A percentile compares a stretch with the other conserved stretches of the same genome.
Evolutionary conservation across 2,329 filamentous ascomycete species (phyloP).

Genomic region (Canariomyces notabilis): DNA sequence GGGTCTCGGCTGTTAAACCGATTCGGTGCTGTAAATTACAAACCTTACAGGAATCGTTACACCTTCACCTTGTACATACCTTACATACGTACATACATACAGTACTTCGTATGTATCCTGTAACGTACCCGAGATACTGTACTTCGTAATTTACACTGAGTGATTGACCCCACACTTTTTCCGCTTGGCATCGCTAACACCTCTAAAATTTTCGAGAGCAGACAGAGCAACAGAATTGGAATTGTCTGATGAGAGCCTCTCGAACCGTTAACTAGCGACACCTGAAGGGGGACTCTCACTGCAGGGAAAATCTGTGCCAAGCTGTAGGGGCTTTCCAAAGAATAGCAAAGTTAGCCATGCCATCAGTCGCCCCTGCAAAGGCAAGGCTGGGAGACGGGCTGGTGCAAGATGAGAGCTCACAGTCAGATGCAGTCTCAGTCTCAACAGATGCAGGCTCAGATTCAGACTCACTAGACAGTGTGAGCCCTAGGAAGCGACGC

Average conservation of each 20-base stretch:
- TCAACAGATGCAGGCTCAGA: slow-evolving; percentile 7
- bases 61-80: too few relatives aligned
- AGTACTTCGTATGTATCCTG: too few relatives aligned
- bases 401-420: slow-evolving; percentile 10
- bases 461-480: slow-evolving; percentile 33
- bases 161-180: too few relatives aligned
- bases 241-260: too few relatives aligned
- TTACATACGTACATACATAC: background rate
- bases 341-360: slow-evolving; percentile 11
- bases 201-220: slow-evolving; percentile 7
- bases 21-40: background rate
- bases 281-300: too few relatives aligned
- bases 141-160: too few relatives aligned
- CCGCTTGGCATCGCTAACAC: background rate
- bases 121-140: too few relatives aligned
- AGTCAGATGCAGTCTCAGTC: slow-evolving; percentile 16
- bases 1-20: slow-evolving; percentile 1
- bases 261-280: too few relatives aligned
- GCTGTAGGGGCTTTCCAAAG: too few relatives aligned
- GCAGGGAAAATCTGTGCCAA: too few relatives aligned
- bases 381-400: background rate
- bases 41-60: too few relatives aligned
- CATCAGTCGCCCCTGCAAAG: slow-evolving; percentile 11
- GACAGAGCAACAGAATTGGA: background rate
- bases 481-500: slow-evolving; percentile 42